These are phyloP conservation scores for Geotrichum citri-aurantii DNA, from an alignment of 1,139 yeast species.

Conservation along the genomic window DNA sequence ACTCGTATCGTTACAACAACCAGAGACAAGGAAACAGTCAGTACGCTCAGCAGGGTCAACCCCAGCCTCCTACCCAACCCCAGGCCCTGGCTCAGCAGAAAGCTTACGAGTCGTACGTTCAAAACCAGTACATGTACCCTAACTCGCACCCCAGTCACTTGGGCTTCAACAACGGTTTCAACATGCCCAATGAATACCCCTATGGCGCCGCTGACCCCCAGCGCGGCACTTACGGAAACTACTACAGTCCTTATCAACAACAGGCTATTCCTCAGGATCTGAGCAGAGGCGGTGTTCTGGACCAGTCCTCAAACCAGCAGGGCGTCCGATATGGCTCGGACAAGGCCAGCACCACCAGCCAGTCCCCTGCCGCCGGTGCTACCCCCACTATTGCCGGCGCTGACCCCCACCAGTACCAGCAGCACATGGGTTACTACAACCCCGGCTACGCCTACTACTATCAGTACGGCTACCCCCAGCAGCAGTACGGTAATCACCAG, in stretches of 20 bases:
- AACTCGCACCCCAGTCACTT: conserved; percentile 22
- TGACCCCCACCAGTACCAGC: conserved; percentile 26
- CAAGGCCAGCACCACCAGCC: conserved; percentile 8
- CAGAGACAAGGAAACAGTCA: conserved; percentile 13
- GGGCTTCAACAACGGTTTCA: conserved; percentile 20
- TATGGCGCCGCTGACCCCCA: conserved; percentile 21
- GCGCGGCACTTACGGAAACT: conserved; percentile 20
- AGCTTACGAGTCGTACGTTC: conserved; percentile 24
- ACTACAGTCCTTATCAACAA: conserved; percentile 22
- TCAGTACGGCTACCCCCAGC: conserved; percentile 29
- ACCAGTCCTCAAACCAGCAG: conserved; percentile 13
- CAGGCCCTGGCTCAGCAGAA: conserved; percentile 23
- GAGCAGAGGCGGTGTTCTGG: conserved; percentile 10
- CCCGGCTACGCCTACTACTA: conserved; percentile 32
- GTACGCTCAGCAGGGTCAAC: conserved; percentile 18
- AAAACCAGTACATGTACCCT: conserved; percentile 28
- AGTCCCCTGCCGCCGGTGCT: conserved; percentile 23
- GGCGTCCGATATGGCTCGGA: conserved; percentile 12
- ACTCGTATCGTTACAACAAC: conserved; percentile 17
- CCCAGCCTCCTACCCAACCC: conserved; percentile 15
- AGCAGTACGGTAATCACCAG: conserved; percentile 26
- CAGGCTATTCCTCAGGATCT: conserved; percentile 19
- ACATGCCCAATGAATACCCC: conserved; percentile 20
- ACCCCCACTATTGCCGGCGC: conserved; percentile 23
- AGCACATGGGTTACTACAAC: conserved; percentile 28